Evolutionary conservation across 306 rosid genomes (phyloP).

Genomic region (Crataegus laevigata): DNA sequence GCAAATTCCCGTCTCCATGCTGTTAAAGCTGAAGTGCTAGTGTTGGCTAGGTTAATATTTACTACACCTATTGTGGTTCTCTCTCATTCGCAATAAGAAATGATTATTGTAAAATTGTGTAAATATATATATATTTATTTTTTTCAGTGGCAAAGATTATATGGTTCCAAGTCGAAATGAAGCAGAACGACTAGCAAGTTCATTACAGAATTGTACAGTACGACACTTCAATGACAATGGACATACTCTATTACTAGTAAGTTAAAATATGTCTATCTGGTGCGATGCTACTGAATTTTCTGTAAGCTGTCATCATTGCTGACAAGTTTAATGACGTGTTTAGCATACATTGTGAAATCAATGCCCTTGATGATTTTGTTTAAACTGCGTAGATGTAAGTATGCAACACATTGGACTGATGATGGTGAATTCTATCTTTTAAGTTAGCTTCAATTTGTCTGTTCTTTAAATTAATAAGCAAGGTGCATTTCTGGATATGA

Average conservation of each 20-base stretch:
- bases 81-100: not conserved
- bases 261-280: conserved; percentile 7
- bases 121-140: too few relatives aligned
- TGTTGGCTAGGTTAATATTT: conserved; percentile 71
- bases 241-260: conserved; percentile 89
- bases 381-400: not conserved
- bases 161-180: conserved; percentile 85
- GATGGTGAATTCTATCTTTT: not conserved
- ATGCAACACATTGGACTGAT: not conserved
- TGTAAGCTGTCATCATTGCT: not conserved
- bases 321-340: too few relatives aligned
- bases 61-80: not conserved
- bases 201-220: conserved; percentile 50
- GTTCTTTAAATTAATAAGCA: not conserved
- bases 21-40: conserved; percentile 87
- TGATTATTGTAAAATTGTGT: not conserved
- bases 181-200: conserved; percentile 50
- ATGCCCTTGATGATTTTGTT: not conserved
- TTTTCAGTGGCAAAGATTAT: conserved; percentile 75
- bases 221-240: conserved; percentile 74
- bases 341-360: not conserved
- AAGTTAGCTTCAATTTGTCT: not conserved
- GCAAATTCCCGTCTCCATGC: conserved; percentile 95
- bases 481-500: not conserved
- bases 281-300: too few relatives aligned